A percentile compares a stretch with the other conserved stretches of the same genome.
Evolutionary conservation across 208 protist species (phyloP).

Genomic region (Trypanosoma melophagium): DNA sequence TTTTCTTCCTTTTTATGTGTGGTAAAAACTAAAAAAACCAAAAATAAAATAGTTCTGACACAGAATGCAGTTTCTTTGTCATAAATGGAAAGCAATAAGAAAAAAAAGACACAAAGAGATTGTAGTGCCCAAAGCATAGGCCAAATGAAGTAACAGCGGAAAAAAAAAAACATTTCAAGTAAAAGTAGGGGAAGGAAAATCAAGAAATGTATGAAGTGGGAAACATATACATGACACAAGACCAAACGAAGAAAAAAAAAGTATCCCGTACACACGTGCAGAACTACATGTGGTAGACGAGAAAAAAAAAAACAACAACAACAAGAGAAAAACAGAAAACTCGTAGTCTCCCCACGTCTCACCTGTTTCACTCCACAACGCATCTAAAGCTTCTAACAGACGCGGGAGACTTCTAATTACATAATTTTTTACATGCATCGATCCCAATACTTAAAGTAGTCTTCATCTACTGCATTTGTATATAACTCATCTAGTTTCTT

Average conservation of each 20-base stretch:
- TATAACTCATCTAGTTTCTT: constrained; percentile 76
- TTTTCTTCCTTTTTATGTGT: not conserved
- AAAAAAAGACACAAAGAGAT: constrained; percentile 10
- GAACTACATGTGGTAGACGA: not conserved
- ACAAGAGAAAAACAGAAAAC: constrained; percentile 3
- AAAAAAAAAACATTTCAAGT: not conserved
- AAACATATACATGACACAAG: constrained; percentile 12
- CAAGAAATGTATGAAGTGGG: constrained; percentile 5
- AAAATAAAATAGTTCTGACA: too few relatives aligned
- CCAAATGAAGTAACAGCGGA: not conserved
- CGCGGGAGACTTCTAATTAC: too few relatives aligned
- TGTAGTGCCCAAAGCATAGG: too few relatives aligned
- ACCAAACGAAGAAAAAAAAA: constrained; percentile 11
- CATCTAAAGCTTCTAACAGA: too few relatives aligned
- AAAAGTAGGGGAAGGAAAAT: constrained; percentile 1
- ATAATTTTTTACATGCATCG: constrained; percentile 57
- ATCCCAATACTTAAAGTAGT: constrained; percentile 93
- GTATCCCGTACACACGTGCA: not conserved
- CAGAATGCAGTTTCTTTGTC: too few relatives aligned
- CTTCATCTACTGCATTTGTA: constrained; percentile 86
- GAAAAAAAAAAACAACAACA: constrained; percentile 16
- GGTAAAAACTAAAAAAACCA: not conserved
- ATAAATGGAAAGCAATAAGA: constrained; percentile 6
- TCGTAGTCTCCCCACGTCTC: too few relatives aligned
- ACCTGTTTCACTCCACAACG: too few relatives aligned